Evolutionary conservation across 2,329 filamentous ascomycete genomes (phyloP), one percentile per base, ranked within the genome.

Genomic region (Albifimbria verrucaria): DNA sequence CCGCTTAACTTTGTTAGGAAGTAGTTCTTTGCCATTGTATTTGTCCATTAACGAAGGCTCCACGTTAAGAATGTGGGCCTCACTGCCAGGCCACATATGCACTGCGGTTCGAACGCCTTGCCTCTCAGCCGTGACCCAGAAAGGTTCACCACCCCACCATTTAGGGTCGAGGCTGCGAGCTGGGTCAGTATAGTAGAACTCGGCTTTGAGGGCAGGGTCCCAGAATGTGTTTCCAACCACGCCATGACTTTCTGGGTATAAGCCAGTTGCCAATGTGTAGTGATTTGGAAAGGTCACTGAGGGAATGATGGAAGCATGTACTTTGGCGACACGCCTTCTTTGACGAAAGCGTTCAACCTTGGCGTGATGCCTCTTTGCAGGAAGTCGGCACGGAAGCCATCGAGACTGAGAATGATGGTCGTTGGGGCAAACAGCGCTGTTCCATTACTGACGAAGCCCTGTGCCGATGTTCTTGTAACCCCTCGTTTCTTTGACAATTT

Each of bases 81-180:
- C 94, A 43, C 90, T 95, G 2, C 94, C 94, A 2, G 94, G 94
- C 94, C 94, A 99, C 94, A 99, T 99, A 68, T 99, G 94, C 23
- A 99, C 85, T 1, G 91, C 94, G 25, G 87, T 85, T 52, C 83
- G 82, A 26, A 95, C 77, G 6, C 88, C 88, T 60, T 91, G 88
- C 53, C 82, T 83, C 74, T 97, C 94, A 5, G 93, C 93, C 1
- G 93, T 95, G 23, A 88, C 87, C 94, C 94, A 99, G 25, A 99
- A 78, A 0, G 94, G 94, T 68, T 97, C 92, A 3, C 92, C 94
- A 41, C 82, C 86, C 93, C 94, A 99, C 93, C 94, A 99, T 67
- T 93, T 90, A 1, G 89, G 77, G 59, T 93, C 84, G 71, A 96
- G 82, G 59, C 90, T 94, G 52, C 83, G 80, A 2, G 76, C 68